A percentile compares a stretch with the other conserved stretches of the same genome.
Evolutionary conservation across 805 yeast species (phyloP).

Genomic region (Candida quercuum): DNA sequence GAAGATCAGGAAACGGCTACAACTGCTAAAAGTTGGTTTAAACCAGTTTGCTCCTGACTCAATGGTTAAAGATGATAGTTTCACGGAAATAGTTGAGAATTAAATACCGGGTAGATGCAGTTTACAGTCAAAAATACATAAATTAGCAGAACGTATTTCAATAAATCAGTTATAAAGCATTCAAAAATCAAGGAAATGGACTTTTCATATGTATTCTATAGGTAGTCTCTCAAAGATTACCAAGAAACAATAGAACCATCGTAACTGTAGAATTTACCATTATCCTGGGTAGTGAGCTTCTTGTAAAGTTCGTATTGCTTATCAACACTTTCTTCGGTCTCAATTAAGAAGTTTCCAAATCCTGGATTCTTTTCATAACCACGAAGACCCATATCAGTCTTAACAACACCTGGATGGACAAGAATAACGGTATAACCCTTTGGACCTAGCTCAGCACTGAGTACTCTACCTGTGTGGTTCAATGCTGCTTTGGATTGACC

Average conservation of each 20-base stretch:
- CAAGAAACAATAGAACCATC: constrained; percentile 15
- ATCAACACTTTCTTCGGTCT: constrained; percentile 23
- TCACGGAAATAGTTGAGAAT: too few relatives aligned
- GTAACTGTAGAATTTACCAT: constrained; percentile 22
- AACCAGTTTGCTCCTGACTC: too few relatives aligned
- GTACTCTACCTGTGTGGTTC: constrained; percentile 25
- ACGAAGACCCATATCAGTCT: constrained; percentile 26
- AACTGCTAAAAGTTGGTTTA: too few relatives aligned
- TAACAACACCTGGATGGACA: constrained; percentile 35
- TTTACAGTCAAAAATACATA: too few relatives aligned
- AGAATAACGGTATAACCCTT: constrained; percentile 27
- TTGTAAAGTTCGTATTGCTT: constrained; percentile 15
- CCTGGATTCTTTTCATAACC: constrained; percentile 1
- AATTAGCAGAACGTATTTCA: too few relatives aligned
- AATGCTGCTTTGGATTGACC: constrained; percentile 35
- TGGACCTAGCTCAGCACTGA: constrained; percentile 22
- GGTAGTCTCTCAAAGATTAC: too few relatives aligned
- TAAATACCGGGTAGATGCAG: too few relatives aligned
- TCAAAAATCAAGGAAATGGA: too few relatives aligned
- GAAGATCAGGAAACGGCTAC: too few relatives aligned
- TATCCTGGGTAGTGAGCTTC: constrained; percentile 17
- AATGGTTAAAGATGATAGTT: too few relatives aligned
- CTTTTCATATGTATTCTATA: too few relatives aligned
- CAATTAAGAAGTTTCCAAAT: constrained; percentile 3
- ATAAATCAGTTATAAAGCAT: too few relatives aligned